A percentile compares a stretch with the other conserved stretches of the same genome.
Conservation (phyloP, 371 early-diverging fungal species). For the Parasitella parasitica region DNA sequence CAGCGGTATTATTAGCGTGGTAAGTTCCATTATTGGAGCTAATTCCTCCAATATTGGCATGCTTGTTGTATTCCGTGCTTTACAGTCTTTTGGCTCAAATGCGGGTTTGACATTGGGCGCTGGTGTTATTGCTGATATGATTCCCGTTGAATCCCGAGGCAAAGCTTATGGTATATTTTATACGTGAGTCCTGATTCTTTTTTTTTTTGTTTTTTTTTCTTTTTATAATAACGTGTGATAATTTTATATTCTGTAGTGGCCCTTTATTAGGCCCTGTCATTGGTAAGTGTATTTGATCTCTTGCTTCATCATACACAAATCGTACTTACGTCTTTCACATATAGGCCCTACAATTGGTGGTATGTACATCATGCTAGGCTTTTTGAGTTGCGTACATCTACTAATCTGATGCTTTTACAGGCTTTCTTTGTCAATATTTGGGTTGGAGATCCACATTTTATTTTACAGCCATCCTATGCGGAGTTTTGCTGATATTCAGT, state of each 20-base stretch:
- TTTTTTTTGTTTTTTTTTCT: no score
- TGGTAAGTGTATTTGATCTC: constrained; percentile 7
- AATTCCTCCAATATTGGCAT: constrained; percentile 48
- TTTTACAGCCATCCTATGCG: constrained; percentile 54
- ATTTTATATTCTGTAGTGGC: constrained; percentile 9
- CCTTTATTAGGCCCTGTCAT: constrained; percentile 42
- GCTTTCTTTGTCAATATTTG: constrained; percentile 51
- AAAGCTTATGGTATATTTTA: constrained; percentile 38
- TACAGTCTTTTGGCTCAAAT: constrained; percentile 68
- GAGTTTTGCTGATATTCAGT: constrained; percentile 5
- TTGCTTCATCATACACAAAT: constrained; percentile 16
- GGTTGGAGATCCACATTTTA: constrained; percentile 71
- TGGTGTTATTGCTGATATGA: constrained; percentile 41
- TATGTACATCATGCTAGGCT: not conserved
- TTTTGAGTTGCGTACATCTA: no score
- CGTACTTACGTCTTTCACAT: constrained; percentile 34
- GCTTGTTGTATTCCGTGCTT: constrained; percentile 60
- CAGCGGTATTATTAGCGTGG: constrained; percentile 53
- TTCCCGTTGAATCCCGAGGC: constrained; percentile 27
- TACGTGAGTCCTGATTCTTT: not conserved
- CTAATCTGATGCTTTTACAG: not conserved
- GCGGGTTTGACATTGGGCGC: constrained; percentile 59
- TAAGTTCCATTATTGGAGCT: constrained; percentile 65
- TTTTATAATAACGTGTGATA: not conserved
- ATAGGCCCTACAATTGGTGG: constrained; percentile 59